phyloP scores from a whole-genome alignment of 371 early-diverging fungal species.

The Chytridium lagenaria region DNA sequence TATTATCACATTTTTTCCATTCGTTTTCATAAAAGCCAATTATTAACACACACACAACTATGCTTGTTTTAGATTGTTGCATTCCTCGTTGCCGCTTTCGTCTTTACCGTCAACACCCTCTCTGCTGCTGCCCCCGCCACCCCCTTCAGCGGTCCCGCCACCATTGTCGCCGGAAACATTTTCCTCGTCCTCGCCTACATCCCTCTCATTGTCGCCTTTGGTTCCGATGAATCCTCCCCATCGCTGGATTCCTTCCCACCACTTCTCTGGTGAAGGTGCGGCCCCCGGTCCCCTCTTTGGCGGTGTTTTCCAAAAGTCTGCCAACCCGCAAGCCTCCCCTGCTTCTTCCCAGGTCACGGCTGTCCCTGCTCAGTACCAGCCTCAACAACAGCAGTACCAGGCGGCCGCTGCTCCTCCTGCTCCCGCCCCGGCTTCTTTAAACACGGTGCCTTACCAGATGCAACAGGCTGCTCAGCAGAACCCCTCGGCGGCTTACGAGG shows the following conservation, averaged over 20 bases:
- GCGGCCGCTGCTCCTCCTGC: conserved; percentile 1
- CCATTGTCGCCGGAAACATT: conserved; percentile 66
- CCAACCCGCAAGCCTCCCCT: conserved; percentile 27
- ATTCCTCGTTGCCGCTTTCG: conserved; percentile 63
- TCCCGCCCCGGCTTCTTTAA: conserved; percentile 37
- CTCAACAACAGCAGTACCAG: conserved; percentile 21
- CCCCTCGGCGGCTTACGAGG: not conserved
- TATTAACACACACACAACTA: no score
- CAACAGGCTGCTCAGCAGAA: conserved; percentile 23
- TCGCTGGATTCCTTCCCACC: conserved; percentile 29
- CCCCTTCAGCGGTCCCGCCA: conserved; percentile 59
- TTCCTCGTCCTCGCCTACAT: conserved; percentile 67
- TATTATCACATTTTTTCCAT: not conserved
- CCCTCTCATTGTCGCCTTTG: conserved; percentile 77
- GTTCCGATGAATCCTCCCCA: conserved; percentile 69
- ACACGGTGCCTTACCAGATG: not conserved
- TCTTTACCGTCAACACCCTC: conserved; percentile 53
- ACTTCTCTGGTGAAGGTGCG: conserved; percentile 15
- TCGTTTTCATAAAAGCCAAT: not conserved
- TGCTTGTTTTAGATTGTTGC: conserved; percentile 55
- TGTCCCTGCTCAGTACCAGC: conserved; percentile 45
- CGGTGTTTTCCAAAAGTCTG: conserved; percentile 19
- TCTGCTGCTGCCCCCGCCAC: conserved; percentile 36
- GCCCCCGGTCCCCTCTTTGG: not conserved
- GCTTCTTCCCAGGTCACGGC: conserved; percentile 49